A percentile compares a stretch with the other conserved stretches of the same genome.
phyloP scores from a whole-genome alignment of 2,329 filamentous ascomycete genomes.

The Pseudodiploospora longispora region DNA sequence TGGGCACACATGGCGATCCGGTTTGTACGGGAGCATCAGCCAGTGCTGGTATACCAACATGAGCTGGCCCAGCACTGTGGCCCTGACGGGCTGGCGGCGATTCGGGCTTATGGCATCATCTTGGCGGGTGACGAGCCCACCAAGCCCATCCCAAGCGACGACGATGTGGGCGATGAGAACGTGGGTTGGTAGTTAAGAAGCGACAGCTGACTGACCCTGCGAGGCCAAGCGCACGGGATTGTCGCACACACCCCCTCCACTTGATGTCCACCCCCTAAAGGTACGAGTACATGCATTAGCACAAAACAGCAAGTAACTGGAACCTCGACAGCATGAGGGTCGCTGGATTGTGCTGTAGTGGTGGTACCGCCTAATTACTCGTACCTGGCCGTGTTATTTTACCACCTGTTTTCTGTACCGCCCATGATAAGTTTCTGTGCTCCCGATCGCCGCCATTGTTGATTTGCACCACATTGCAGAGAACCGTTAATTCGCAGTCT shows the following conservation, averaged over 20 bases:
- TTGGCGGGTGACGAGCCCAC: neutral
- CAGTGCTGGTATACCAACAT: no score
- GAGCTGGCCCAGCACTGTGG: neutral
- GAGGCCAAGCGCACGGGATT: slow-evolving; percentile 4
- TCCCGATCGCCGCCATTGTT: no score
- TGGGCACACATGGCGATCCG: no score
- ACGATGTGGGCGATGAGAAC: slow-evolving; percentile 2
- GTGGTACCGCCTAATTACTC: neutral
- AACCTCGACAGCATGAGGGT: no score
- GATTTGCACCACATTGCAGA: no score
- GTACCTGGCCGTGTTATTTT: neutral
- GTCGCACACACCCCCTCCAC: slow-evolving; percentile 6
- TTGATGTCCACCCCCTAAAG: neutral
- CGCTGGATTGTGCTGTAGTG: no score
- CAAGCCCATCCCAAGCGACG: neutral
- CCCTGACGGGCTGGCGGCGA: neutral
- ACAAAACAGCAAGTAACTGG: no score
- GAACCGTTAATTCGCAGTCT: no score
- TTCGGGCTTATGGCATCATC: neutral
- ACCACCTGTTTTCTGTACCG: no score
- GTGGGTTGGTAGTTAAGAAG: neutral
- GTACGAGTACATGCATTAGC: no score
- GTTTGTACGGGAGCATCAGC: no score
- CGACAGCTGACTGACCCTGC: slow-evolving; percentile 8
- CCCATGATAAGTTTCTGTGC: no score